phyloP scores from a whole-genome alignment of 2,329 filamentous ascomycete genomes.

The Neophaeococcomyces aloes region DNA sequence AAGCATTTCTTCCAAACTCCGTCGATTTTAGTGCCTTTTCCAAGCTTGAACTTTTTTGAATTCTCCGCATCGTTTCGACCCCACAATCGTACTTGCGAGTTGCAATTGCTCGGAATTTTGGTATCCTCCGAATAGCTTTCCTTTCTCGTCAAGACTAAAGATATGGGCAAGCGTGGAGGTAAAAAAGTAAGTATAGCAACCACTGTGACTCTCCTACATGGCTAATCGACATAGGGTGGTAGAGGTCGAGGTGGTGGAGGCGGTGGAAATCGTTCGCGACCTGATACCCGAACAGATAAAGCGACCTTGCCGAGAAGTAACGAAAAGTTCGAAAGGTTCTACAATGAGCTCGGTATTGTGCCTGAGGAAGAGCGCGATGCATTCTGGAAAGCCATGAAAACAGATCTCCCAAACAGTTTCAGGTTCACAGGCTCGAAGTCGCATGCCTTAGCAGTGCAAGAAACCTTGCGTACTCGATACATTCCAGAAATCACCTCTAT shows the following conservation, averaged over 20 bases:
- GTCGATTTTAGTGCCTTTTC: too few relatives aligned
- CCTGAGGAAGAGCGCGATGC: constrained; percentile 64
- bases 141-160: not conserved
- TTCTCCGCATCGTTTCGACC: not conserved
- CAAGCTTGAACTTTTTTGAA: too few relatives aligned
- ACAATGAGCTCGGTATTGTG: constrained; percentile 66
- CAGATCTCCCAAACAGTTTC: constrained; percentile 92
- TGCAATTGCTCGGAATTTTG: constrained; percentile 2
- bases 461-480: constrained; percentile 76
- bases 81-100: not conserved
- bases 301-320: constrained; percentile 65
- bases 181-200: constrained; percentile 21
- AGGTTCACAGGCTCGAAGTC: constrained; percentile 93
- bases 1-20: not conserved
- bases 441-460: constrained; percentile 88
- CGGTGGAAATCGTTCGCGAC: constrained; percentile 22
- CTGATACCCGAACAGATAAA: constrained; percentile 38
- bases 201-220: not conserved
- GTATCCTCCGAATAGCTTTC: constrained; percentile 4
- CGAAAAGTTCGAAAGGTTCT: constrained; percentile 75
- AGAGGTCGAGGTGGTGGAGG: constrained; percentile 36
- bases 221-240: constrained; percentile 20
- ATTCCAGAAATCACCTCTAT: constrained; percentile 83
- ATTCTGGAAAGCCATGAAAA: constrained; percentile 75
- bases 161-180: constrained; percentile 24